Evolutionary conservation across 805 yeast species (phyloP), one percentile per base, ranked within the genome.

Genomic region (Wickerhamomyces ciferrii): DNA sequence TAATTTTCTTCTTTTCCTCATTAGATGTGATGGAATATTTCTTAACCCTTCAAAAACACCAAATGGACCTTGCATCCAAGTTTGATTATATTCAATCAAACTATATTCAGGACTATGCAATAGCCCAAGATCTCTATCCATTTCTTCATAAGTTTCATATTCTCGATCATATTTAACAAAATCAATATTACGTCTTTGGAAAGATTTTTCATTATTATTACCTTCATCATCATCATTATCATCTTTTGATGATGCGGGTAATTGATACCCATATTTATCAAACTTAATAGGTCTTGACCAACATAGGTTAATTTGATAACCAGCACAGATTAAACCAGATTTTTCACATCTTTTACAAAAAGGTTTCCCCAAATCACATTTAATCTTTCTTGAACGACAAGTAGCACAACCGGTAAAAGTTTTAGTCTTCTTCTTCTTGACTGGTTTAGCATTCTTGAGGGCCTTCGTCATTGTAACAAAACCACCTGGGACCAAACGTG

Each of bases 361-460:
- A 0, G 97, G 97, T 52, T 74, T 75, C 15, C 72, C 69, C 46
- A 85, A 68, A 60, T 88, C 96, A 63, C 97, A 90, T 48, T 86
- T 81, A 42, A 89, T 83, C 62, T 88, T 86, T 40, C 96, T 65
- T 15, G 83, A 69, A 39, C 96, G 73, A 58, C 97, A 89, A 0
- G 96, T 87, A 71, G 87, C 87, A 60, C 97, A 90, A 1, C 96
- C 97, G 0, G 87, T 81, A 59, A 87, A 89, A 0, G 94, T 82
- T 60, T 89, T 90, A 9, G 78, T 76, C 48, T 82, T 66, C 50
- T 65, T 71, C 49, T 54, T 58, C 38, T 45, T 42, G 7, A 21
- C 15, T 34, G 36, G 43, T 43, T 24, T 18, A 13, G 8, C 18
- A 13, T 13, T 42, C 34, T 37, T 36, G 24, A 23, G 34, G n/a